Evolutionary conservation across 192 early-diverging fungal genomes (phyloP).

Genomic region (Obelidium mucronatum): DNA sequence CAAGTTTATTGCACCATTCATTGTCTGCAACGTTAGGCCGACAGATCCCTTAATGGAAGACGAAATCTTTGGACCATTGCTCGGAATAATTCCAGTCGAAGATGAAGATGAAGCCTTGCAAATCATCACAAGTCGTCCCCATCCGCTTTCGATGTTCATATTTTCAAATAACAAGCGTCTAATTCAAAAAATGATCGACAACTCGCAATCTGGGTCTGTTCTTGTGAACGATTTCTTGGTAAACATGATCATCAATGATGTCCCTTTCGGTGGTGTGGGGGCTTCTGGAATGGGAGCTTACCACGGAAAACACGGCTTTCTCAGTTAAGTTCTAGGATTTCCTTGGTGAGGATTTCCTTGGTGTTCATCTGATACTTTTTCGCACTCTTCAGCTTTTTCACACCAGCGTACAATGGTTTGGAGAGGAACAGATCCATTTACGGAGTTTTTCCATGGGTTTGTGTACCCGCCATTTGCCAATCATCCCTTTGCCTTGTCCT

Average conservation of each 20-base stretch:
- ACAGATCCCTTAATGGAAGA: slow-evolving; percentile 70
- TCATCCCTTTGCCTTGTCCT: neutral
- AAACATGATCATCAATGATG: slow-evolving; percentile 56
- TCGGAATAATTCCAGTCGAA: slow-evolving; percentile 75
- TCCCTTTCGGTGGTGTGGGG: slow-evolving; percentile 94
- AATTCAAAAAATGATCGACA: slow-evolving; percentile 64
- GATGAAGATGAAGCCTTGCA: slow-evolving; percentile 45
- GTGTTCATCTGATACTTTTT: neutral
- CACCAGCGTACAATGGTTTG: slow-evolving; percentile 4
- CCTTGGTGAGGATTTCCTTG: neutral
- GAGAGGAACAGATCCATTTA: neutral
- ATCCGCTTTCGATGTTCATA: slow-evolving; percentile 83
- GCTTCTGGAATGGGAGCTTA: slow-evolving; percentile 86
- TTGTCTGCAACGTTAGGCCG: slow-evolving; percentile 73
- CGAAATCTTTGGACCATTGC: slow-evolving; percentile 93
- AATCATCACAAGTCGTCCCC: slow-evolving; percentile 52
- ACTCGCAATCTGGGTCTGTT: slow-evolving; percentile 79
- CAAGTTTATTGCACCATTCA: slow-evolving; percentile 79
- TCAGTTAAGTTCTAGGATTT: neutral
- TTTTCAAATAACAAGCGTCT: slow-evolving; percentile 63
- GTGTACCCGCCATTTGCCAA: slow-evolving; percentile 16
- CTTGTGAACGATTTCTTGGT: slow-evolving; percentile 83
- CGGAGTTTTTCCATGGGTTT: neutral
- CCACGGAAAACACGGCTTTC: slow-evolving; percentile 78
- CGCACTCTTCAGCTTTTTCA: slow-evolving; percentile 10